Evolutionary conservation across 257 asterid genomes (phyloP).

Genomic region (Henckelia pumila): DNA sequence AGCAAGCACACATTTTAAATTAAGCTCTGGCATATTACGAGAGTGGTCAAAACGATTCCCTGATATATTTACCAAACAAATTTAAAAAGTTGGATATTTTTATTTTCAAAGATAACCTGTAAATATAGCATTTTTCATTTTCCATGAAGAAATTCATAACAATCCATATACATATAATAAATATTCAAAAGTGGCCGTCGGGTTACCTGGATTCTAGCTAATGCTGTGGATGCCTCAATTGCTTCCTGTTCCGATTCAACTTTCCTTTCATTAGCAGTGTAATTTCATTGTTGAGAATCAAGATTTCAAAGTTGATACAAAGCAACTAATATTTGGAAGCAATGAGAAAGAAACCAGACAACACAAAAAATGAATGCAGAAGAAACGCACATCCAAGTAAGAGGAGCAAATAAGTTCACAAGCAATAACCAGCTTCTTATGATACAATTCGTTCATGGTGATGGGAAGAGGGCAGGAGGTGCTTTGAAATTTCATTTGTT

Average conservation of each 20-base stretch:
- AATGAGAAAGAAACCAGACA: not conserved
- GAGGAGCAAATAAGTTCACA: not conserved
- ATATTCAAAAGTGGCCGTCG: constrained; percentile 6
- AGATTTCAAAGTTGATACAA: constrained; percentile 28
- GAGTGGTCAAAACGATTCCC: no score
- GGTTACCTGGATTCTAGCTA: constrained; percentile 93
- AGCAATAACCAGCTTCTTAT: constrained; percentile 73
- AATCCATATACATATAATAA: no score
- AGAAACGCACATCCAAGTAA: constrained; percentile 6
- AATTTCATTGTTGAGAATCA: constrained; percentile 20
- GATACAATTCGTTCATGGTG: no score
- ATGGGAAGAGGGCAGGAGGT: no score
- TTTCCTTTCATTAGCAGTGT: constrained; percentile 97
- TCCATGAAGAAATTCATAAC: no score
- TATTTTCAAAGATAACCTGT: no score
- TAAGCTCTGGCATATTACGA: no score
- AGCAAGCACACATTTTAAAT: no score
- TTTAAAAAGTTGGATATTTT: no score
- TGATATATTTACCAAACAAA: no score
- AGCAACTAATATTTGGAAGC: not conserved
- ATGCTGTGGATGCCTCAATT: constrained; percentile 85
- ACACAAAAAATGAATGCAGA: constrained; percentile 3
- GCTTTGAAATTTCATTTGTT: no score
- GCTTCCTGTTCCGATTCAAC: constrained; percentile 93
- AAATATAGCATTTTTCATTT: no score